Conservation (phyloP, 2,329 filamentous ascomycete species). For the Gaeumannomyces tritici region DNA sequence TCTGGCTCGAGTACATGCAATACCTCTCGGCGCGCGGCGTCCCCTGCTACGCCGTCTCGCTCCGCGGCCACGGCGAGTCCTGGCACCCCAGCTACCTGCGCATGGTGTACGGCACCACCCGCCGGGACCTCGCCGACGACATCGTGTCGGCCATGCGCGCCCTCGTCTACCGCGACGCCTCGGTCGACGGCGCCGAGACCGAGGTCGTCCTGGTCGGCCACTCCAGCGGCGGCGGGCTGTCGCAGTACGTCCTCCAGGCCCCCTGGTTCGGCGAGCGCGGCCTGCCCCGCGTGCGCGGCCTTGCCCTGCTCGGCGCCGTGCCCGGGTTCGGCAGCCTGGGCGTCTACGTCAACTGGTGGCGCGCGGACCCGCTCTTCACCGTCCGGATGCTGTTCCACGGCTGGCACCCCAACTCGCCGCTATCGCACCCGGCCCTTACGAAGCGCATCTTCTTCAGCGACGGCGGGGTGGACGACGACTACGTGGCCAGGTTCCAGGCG, state of each 20-base stretch:
- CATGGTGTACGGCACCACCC: conserved; percentile 36
- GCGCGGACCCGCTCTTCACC: conserved; percentile 36
- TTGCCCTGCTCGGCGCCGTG: conserved; percentile 36
- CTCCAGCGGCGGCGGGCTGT: conserved; percentile 39
- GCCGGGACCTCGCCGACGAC: conserved; percentile 31
- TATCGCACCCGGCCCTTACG: conserved; percentile 39
- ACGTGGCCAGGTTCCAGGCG: conserved; percentile 30
- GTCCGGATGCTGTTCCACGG: conserved; percentile 34
- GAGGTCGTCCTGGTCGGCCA: conserved; percentile 37
- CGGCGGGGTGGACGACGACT: conserved; percentile 24
- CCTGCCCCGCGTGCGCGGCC: conserved; percentile 27
- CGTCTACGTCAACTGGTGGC: conserved; percentile 36
- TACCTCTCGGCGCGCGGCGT: conserved; percentile 33
- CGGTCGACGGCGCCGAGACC: conserved; percentile 25
- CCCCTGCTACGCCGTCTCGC: conserved; percentile 41
- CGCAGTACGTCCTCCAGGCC: conserved; percentile 34
- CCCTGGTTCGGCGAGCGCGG: conserved; percentile 12
- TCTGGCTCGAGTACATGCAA: conserved; percentile 42
- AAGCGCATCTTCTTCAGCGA: conserved; percentile 40
- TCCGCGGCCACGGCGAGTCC: conserved; percentile 41
- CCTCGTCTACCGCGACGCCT: conserved; percentile 12
- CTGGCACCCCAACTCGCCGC: conserved; percentile 39
- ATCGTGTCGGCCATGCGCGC: conserved; percentile 19
- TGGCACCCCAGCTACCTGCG: conserved; percentile 38
- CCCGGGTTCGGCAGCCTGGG: conserved; percentile 32